Evolutionary conservation across 371 early-diverging fungal species (phyloP).

Genomic region (Mucor plumbeus): DNA sequence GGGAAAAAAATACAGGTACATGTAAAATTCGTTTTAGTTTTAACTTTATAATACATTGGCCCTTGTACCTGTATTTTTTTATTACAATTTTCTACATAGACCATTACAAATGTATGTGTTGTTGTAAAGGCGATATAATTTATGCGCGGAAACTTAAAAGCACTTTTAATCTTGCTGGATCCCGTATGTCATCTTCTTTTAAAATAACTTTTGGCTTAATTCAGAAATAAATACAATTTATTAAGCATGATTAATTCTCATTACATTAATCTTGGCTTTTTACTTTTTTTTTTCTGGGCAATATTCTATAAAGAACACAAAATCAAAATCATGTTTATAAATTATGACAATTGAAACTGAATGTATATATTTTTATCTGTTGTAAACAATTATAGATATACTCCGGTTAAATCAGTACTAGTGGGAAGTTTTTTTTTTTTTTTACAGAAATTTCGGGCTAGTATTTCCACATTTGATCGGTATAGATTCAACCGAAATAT

Average conservation of each 20-base stretch:
- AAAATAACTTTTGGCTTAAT: not conserved
- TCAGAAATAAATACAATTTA: too few species aligned
- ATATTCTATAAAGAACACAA: too few species aligned
- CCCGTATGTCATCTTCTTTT: not conserved
- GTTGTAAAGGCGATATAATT: not conserved
- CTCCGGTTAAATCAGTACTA: not conserved
- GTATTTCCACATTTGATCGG: not conserved
- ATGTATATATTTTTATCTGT: too few species aligned
- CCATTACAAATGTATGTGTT: not conserved
- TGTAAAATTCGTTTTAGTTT: not conserved
- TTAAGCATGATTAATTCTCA: too few species aligned
- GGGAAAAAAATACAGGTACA: not conserved
- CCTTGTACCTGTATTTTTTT: not conserved
- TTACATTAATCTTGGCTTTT: too few species aligned
- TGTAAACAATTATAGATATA: not conserved
- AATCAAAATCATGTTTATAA: too few species aligned
- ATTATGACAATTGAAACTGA: too few species aligned
- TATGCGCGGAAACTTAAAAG: not conserved
- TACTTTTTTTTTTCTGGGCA: too few species aligned
- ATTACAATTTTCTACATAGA: not conserved
- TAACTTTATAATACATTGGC: too few species aligned
- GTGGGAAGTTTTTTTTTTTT: not conserved
- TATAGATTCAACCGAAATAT: not conserved
- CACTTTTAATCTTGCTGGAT: not conserved
- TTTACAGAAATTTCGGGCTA: conserved; percentile 7